Evolutionary conservation across 176 grass and related monocot genomes (phyloP), one percentile per base, ranked within the genome.

Genomic region (Aegilops longissima): DNA sequence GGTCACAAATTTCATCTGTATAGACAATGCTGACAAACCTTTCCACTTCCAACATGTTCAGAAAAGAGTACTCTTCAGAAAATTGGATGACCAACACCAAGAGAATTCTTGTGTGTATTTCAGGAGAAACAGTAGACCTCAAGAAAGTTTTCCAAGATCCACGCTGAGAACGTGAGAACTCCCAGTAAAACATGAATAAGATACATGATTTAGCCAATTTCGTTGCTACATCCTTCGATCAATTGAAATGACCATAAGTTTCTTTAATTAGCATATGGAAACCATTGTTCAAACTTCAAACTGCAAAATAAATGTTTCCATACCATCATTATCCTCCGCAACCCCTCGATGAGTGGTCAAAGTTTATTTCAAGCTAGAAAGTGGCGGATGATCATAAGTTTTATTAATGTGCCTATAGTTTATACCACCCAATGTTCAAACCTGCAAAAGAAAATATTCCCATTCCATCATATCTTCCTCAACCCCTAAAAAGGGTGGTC

Each of bases 311-410:
- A 51, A 56, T 62, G 12, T 34, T 77, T 40, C 10, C 54, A 42
- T 79, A 24, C 51, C 63, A 73, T 58, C 66, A 83, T 51, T 31
- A 84, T 82, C 66, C 70, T 78, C 78, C 70, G 73, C 39, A 39
- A 54, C 64, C 83, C 73, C 74, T 83, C 89, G 84, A 83, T 75
- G 80, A 80, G 20, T 20, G 24, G 42, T n/a, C 66, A 33, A 70
- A 70, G 2, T 84, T 87, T 81, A 91, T 87, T 84, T 87, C n/a
- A 40, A 87, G 35, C 76, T 75, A 30, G 64, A 16, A 91, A 91
- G 73, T 75, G 61, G 68, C 0, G 1, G 45, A 10, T 76, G 45
- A 31, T 76, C 42, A 52, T 31, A 52, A 31, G 73, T 20, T 76
- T 11, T 24, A 30, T 52, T 20, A 51, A 8, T 20, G 25, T 31